These are phyloP conservation scores for Phlebopus sp. DNA, from an alignment of 1,284 basidiomycete genomes.

Conservation along the genomic window DNA sequence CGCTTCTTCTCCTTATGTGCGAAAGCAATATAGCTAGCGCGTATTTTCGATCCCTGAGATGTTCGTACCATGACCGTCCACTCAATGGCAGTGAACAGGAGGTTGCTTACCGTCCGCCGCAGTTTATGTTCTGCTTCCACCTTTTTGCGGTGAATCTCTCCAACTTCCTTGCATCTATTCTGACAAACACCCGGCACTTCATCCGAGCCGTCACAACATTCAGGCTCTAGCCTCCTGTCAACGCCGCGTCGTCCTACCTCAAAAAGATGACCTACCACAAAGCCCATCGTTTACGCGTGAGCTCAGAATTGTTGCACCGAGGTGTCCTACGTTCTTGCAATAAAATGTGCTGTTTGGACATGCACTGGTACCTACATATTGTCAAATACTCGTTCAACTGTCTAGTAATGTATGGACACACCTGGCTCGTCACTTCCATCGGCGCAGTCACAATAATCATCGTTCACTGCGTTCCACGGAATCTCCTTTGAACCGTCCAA, in stretches of 20 bases:
- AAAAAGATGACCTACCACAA: constrained; percentile 68
- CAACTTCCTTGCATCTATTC: constrained; percentile 77
- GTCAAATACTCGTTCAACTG: constrained; percentile 7
- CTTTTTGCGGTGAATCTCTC: constrained; percentile 66
- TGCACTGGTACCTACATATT: constrained; percentile 74
- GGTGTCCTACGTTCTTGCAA: constrained; percentile 87
- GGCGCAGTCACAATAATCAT: constrained; percentile 92
- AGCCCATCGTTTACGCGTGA: constrained; percentile 93
- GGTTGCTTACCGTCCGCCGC: constrained; percentile 66
- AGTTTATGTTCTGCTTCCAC: constrained; percentile 72
- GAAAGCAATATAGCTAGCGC: constrained; percentile 82
- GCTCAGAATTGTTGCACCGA: constrained; percentile 75
- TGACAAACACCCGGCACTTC: constrained; percentile 79
- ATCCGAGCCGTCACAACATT: constrained; percentile 98
- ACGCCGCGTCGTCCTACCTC: not conserved
- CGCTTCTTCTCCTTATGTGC: constrained; percentile 86
- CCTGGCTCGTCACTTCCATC: constrained; percentile 95
- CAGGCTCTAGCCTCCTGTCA: constrained; percentile 58
- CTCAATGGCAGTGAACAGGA: too few relatives aligned
- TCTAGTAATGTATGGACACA: constrained; percentile 22
- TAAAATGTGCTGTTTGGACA: constrained; percentile 81
- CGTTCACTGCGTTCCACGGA: constrained; percentile 79
- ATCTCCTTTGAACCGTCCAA: constrained; percentile 72
- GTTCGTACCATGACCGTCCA: too few relatives aligned
- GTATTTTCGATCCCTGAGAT: constrained; percentile 85